phyloP scores from a whole-genome alignment of 257 asterid species.

The Forsythia suspensa region DNA sequence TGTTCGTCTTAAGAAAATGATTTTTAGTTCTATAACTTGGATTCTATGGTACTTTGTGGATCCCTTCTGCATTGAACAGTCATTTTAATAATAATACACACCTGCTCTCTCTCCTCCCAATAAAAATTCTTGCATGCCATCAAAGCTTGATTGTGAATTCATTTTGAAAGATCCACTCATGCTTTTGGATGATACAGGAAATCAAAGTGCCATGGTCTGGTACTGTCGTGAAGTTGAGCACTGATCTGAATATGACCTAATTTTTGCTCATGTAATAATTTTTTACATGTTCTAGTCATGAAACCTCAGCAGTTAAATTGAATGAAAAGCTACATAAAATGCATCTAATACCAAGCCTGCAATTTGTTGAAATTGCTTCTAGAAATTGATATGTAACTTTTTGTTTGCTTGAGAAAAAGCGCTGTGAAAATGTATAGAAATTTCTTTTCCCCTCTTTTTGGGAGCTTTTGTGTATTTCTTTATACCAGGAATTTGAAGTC shows the following conservation, averaged over 20 bases:
- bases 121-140: background rate
- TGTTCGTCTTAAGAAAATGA: background rate
- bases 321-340: background rate
- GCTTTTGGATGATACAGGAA: background rate
- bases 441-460: background rate
- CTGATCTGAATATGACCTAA: background rate
- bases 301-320: background rate
- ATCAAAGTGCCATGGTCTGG: background rate
- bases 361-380: background rate
- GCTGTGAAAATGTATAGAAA: background rate
- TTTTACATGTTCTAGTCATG: background rate
- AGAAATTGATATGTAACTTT: background rate
- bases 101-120: background rate
- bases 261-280: background rate
- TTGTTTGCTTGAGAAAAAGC: background rate
- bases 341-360: background rate
- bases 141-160: background rate
- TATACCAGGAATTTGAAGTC: background rate
- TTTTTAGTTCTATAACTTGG: background rate
- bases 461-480: background rate
- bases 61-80: background rate
- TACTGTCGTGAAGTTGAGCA: background rate
- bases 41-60: background rate
- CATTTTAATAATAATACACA: background rate
- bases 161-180: background rate